These are phyloP conservation scores for Beauveria rudraprayagi DNA, from an alignment of 2,329 filamentous ascomycete species.

Conservation along the genomic window DNA sequence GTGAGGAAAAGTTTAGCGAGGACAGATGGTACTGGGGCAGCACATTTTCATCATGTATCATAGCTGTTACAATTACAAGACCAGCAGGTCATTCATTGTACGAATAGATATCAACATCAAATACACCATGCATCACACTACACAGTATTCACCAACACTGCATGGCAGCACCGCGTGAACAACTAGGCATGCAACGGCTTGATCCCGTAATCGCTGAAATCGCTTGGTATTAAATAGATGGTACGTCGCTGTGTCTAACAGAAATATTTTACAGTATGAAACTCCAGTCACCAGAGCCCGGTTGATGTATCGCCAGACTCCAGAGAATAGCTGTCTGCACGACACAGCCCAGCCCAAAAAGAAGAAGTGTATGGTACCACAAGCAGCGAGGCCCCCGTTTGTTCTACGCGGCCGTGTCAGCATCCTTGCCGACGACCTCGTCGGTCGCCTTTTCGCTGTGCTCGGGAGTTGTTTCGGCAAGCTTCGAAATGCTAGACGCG, in stretches of 20 bases:
- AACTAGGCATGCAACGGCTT: not conserved
- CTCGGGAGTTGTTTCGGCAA: not conserved
- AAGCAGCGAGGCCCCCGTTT: not conserved
- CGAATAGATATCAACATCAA: slow-evolving; percentile 2
- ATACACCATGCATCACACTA: not conserved
- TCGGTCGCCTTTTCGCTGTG: not conserved
- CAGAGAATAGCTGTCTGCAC: not conserved
- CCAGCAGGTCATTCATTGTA: slow-evolving; percentile 2
- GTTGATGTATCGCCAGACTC: slow-evolving; percentile 6
- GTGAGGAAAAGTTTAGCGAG: not conserved
- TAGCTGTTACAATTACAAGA: slow-evolving; percentile 7
- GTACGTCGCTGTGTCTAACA: slow-evolving; percentile 4
- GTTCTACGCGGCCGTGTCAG: slow-evolving; percentile 1
- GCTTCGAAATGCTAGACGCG: not conserved
- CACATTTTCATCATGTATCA: slow-evolving; percentile 1
- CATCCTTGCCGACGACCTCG: not conserved
- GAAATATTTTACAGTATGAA: slow-evolving; percentile 1
- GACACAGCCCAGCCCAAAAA: slow-evolving; percentile 8
- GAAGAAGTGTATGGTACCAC: not conserved
- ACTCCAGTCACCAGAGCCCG: not conserved
- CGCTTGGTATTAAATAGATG: slow-evolving; percentile 6
- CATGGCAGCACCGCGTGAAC: not conserved
- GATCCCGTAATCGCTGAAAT: not conserved
- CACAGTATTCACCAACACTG: not conserved
- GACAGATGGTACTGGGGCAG: not conserved